These are phyloP conservation scores for Dalbergia oliveri DNA, from an alignment of 306 rosid genomes.

Conservation along the genomic window DNA sequence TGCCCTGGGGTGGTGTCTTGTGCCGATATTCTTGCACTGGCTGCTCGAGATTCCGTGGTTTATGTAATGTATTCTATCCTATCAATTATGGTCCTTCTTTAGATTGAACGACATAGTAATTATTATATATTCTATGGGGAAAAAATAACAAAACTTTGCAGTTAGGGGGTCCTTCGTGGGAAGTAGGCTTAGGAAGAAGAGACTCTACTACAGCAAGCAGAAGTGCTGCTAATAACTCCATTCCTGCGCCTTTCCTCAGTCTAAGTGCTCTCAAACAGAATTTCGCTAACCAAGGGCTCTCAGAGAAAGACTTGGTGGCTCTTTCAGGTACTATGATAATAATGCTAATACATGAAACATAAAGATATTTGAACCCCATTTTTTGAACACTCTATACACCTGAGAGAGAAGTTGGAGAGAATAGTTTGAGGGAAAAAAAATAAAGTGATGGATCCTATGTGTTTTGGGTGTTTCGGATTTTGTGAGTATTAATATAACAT, in stretches of 20 bases:
- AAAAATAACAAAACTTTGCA: conserved; percentile 27
- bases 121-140: no score
- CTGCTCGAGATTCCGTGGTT: conserved; percentile 66
- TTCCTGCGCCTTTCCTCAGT: conserved; percentile 51
- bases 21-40: conserved; percentile 73
- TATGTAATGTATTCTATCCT: conserved; percentile 42
- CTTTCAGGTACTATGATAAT: conserved; percentile 56
- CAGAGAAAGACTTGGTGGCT: conserved; percentile 60
- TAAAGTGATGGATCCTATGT: no score
- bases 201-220: conserved; percentile 68
- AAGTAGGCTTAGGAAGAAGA: conserved; percentile 68
- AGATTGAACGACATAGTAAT: no score
- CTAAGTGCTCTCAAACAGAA: conserved; percentile 45
- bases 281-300: conserved; percentile 60
- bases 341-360: neutral
- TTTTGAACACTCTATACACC: no score
- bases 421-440: no score
- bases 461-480: no score
- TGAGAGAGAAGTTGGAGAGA: no score
- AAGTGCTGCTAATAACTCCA: conserved; percentile 52
- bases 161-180: conserved; percentile 75
- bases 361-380: neutral
- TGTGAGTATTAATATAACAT: no score
- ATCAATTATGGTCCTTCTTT: neutral
- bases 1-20: conserved; percentile 71